Conservation (phyloP, 2,329 filamentous ascomycete species). For the Xylariaceae sp. region DNA sequence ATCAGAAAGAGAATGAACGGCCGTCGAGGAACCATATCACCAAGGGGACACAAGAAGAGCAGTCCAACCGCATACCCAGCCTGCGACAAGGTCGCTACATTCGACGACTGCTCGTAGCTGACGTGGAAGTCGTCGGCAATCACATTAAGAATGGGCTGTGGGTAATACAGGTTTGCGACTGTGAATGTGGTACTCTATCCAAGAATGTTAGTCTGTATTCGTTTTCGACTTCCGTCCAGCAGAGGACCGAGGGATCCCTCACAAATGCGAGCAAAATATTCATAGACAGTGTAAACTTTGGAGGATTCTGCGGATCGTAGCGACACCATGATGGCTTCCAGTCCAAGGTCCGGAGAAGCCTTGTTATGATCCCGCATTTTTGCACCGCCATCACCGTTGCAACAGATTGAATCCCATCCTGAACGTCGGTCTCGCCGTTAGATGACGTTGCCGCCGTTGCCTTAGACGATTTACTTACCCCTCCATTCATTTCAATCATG, state of each 20-base stretch:
- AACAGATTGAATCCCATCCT: neutral
- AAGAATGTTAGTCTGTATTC: constrained; percentile 3
- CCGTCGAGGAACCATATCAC: constrained; percentile 63
- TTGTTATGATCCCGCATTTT: constrained; percentile 17
- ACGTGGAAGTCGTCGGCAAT: constrained; percentile 68
- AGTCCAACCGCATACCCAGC: constrained; percentile 71
- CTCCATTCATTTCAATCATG: neutral
- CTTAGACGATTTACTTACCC: neutral
- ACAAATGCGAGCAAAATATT: constrained; percentile 75
- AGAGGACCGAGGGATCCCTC: constrained; percentile 22
- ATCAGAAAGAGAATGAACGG: constrained; percentile 67
- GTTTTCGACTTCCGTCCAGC: neutral
- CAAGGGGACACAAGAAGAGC: constrained; percentile 69
- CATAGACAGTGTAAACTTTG: constrained; percentile 69
- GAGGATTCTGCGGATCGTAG: constrained; percentile 70
- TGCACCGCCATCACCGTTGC: neutral
- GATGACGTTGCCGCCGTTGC: neutral
- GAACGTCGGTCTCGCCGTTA: neutral
- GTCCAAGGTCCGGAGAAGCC: constrained; percentile 44
- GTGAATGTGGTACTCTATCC: constrained; percentile 58
- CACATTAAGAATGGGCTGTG: constrained; percentile 70
- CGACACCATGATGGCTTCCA: constrained; percentile 72
- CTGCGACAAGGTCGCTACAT: constrained; percentile 70
- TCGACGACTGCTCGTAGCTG: constrained; percentile 61
- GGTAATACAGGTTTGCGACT: constrained; percentile 74